These are phyloP conservation scores for Trametes sanguinea DNA, from an alignment of 768 basidiomycete genomes.

Conservation along the genomic window DNA sequence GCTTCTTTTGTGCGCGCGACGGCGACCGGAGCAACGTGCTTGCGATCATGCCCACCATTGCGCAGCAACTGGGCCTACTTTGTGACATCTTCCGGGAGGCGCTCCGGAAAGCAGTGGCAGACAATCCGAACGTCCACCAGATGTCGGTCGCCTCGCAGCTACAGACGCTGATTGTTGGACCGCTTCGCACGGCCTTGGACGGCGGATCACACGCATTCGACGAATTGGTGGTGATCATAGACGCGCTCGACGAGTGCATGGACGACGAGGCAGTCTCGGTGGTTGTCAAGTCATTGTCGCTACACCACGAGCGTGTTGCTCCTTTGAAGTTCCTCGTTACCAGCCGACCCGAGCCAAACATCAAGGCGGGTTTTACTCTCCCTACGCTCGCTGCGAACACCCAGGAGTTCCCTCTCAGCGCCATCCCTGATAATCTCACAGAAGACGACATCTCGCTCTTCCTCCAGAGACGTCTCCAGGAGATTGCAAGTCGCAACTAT, in stretches of 20 bases:
- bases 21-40: too few species aligned
- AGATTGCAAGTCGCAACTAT: not conserved
- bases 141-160: not conserved
- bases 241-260: constrained; percentile 25
- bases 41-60: constrained; percentile 20
- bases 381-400: not conserved
- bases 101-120: not conserved
- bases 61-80: constrained; percentile 5
- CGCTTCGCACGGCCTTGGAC: not conserved
- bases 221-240: constrained; percentile 14
- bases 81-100: not conserved
- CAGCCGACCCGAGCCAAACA: constrained; percentile 13
- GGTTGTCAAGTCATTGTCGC: constrained; percentile 5
- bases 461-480: not conserved
- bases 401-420: not conserved
- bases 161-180: constrained; percentile 14
- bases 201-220: not conserved
- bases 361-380: not conserved
- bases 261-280: constrained; percentile 6
- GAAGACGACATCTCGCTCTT: constrained; percentile 1
- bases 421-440: not conserved
- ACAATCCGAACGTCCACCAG: not conserved
- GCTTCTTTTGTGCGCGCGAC: too few species aligned
- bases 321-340: constrained; percentile 22
- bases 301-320: not conserved